Percentiles rank a stretch among this genome's conserved stretches.
Evolutionary conservation across 352 stramenopile species (phyloP).

Genomic region (Phytophthora capsici): DNA sequence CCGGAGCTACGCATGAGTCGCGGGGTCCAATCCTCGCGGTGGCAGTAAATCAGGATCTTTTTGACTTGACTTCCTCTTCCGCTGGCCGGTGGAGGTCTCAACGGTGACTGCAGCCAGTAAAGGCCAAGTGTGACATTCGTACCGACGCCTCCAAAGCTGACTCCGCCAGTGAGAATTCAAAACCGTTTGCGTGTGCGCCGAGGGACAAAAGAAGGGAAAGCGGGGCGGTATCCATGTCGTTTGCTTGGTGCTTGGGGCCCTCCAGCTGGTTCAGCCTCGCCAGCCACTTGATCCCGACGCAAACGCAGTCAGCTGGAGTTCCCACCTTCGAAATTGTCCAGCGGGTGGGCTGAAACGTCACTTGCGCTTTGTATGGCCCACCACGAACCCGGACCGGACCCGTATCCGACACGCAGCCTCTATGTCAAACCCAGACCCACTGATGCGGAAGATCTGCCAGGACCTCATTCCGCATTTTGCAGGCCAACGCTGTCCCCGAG

Average conservation of each 20-base stretch:
- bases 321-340: constrained; percentile 41
- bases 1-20: constrained; percentile 3
- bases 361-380: constrained; percentile 9
- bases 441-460: constrained; percentile 38
- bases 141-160: not conserved
- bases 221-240: constrained; percentile 11
- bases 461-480: constrained; percentile 53
- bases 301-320: constrained; percentile 20
- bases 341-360: not conserved
- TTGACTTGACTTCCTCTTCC: constrained; percentile 6
- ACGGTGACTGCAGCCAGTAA: constrained; percentile 22
- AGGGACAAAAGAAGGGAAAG: constrained; percentile 27
- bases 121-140: constrained; percentile 24
- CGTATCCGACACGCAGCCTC: constrained; percentile 10
- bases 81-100: constrained; percentile 2
- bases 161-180: constrained; percentile 15
- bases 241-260: constrained; percentile 27
- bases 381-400: constrained; percentile 19
- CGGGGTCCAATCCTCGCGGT: constrained; percentile 3
- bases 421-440: constrained; percentile 11
- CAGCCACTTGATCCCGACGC: not conserved
- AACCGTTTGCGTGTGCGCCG: constrained; percentile 20
- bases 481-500: constrained; percentile 13
- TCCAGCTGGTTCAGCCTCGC: constrained; percentile 1
- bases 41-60: constrained; percentile 25